A percentile compares a stretch with the other conserved stretches of the same genome.
Evolutionary conservation across 805 yeast genomes (phyloP).

Genomic region (Monosporozyma siamensis): DNA sequence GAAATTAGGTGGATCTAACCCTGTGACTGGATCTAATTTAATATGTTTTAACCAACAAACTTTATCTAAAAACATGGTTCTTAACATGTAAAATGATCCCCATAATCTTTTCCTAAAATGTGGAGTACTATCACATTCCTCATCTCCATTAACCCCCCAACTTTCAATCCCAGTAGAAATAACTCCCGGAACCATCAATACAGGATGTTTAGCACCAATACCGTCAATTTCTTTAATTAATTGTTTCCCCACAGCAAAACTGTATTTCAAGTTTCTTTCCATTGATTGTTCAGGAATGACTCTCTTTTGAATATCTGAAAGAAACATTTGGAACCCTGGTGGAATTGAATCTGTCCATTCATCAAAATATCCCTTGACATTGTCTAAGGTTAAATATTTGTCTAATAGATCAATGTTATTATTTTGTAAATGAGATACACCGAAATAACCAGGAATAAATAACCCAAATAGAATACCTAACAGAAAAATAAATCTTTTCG

Average conservation of each 20-base stretch:
- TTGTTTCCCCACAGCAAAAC: conserved; percentile 78
- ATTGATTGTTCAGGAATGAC: conserved; percentile 34
- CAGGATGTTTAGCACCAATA: conserved; percentile 57
- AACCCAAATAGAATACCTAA: conserved; percentile 71
- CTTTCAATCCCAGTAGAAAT: conserved; percentile 90
- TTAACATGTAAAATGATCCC: conserved; percentile 95
- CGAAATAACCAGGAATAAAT: conserved; percentile 51
- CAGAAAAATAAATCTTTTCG: conserved; percentile 52
- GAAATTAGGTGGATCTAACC: conserved; percentile 81
- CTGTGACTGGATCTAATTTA: conserved; percentile 82
- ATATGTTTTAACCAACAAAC: conserved; percentile 89
- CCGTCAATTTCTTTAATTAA: conserved; percentile 42
- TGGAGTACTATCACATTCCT: conserved; percentile 70
- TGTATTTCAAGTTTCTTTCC: conserved; percentile 69
- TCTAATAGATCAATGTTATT: conserved; percentile 32
- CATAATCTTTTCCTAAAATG: conserved; percentile 89
- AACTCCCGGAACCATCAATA: conserved; percentile 92
- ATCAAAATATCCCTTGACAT: conserved; percentile 47
- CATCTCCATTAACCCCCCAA: conserved; percentile 74
- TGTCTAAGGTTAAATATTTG: conserved; percentile 46
- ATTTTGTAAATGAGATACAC: conserved; percentile 28
- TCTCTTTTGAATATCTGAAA: conserved; percentile 40
- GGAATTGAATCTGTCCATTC: conserved; percentile 77
- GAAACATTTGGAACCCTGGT: conserved; percentile 45
- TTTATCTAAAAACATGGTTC: conserved; percentile 86